Percentiles rank a stretch among this genome's conserved stretches.
These are phyloP conservation scores for Pelargonium citronellum DNA, from an alignment of 441 rosid genomes.

Conservation along the genomic window DNA sequence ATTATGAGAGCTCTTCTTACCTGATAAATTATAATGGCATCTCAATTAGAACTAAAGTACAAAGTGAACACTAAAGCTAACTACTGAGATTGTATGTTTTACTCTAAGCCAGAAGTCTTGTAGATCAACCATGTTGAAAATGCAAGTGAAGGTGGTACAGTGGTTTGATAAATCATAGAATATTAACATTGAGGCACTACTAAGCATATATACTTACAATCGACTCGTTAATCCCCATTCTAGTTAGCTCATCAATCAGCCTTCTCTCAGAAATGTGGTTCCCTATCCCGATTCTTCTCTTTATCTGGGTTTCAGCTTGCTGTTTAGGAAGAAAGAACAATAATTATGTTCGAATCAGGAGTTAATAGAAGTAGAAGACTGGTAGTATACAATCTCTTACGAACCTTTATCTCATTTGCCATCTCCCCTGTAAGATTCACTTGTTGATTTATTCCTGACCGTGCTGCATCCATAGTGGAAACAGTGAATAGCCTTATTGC, in stretches of 20 bases:
- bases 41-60: background rate
- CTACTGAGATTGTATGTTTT: too few species aligned
- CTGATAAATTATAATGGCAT: constrained; percentile 28
- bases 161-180: too few species aligned
- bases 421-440: constrained; percentile 69
- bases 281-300: constrained; percentile 83
- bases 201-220: constrained; percentile 42
- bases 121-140: too few species aligned
- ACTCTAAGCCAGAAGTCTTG: too few species aligned
- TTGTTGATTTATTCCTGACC: constrained; percentile 88
- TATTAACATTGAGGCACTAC: too few species aligned
- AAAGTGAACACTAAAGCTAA: too few species aligned
- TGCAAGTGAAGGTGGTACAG: too few species aligned
- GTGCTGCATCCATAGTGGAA: constrained; percentile 94
- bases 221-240: constrained; percentile 88
- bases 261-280: constrained; percentile 81
- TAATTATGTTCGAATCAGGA: background rate
- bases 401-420: constrained; percentile 77
- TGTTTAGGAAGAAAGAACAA: constrained; percentile 19
- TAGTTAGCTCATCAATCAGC: constrained; percentile 74
- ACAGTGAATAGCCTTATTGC: constrained; percentile 83
- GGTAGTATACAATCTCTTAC: background rate
- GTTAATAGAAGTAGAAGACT: background rate
- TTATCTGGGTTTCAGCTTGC: constrained; percentile 95
- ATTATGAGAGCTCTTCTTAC: constrained; percentile 87